A percentile compares a stretch with the other conserved stretches of the same genome.
phyloP scores from a whole-genome alignment of 2,329 filamentous ascomycete genomes.

The Colletotrichum sp. region DNA sequence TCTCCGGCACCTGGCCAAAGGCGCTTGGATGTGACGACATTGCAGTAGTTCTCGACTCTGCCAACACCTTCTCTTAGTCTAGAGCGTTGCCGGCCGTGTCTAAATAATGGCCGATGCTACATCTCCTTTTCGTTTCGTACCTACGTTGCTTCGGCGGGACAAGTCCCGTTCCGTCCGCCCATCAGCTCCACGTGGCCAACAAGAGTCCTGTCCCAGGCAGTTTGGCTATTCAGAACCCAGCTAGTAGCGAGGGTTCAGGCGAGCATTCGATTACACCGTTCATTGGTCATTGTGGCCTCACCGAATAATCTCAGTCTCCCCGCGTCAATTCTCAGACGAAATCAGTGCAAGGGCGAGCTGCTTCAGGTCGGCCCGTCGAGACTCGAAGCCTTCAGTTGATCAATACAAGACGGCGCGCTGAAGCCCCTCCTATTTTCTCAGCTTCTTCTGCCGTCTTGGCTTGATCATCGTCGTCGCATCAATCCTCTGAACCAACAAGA shows the following conservation, averaged over 20 bases:
- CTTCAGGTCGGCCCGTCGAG: not conserved
- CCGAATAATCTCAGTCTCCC: not conserved
- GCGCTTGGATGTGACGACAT: not conserved
- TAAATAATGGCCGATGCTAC: not conserved
- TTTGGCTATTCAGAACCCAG: not conserved
- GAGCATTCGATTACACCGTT: not conserved
- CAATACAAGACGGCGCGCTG: not conserved
- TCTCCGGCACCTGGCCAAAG: not conserved
- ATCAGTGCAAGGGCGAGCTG: not conserved
- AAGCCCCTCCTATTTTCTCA: not conserved
- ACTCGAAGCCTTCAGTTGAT: not conserved
- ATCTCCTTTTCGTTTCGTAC: not conserved
- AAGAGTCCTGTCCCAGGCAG: not conserved
- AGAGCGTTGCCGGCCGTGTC: not conserved
- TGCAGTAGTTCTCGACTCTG: not conserved
- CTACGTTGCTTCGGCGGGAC: not conserved
- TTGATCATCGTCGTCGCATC: not conserved
- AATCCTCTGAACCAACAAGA: slow-evolving; percentile 6
- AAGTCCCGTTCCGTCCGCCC: slow-evolving; percentile 1
- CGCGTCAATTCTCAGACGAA: not conserved
- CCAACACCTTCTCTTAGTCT: not conserved
- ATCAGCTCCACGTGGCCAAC: slow-evolving; percentile 6
- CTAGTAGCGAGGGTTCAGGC: not conserved
- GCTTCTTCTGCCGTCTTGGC: not conserved
- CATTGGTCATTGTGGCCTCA: not conserved